phyloP scores from a whole-genome alignment of 192 early-diverging fungal genomes.

The Linderina pennispora region DNA sequence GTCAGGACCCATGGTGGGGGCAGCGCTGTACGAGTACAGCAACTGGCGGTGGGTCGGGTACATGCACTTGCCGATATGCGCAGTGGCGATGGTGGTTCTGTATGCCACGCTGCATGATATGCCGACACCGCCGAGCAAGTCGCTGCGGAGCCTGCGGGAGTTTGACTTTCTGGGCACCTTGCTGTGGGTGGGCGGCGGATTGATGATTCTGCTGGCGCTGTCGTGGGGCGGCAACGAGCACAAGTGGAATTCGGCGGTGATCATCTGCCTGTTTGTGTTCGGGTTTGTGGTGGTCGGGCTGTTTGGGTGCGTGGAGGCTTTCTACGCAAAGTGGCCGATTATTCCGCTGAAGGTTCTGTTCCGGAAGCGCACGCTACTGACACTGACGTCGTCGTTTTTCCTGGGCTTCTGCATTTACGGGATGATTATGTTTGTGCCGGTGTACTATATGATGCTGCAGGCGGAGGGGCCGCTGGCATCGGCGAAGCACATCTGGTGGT shows the following conservation, averaged over 20 bases:
- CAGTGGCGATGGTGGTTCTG: slow-evolving; percentile 48
- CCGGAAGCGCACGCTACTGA: slow-evolving; percentile 21
- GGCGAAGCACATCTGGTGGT: slow-evolving; percentile 28
- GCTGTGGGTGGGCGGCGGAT: slow-evolving; percentile 46
- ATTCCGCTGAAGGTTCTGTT: slow-evolving; percentile 35
- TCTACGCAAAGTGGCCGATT: slow-evolving; percentile 64
- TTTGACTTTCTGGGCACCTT: slow-evolving; percentile 55
- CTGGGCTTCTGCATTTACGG: slow-evolving; percentile 45
- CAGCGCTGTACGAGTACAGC: slow-evolving; percentile 53
- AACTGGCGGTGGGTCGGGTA: slow-evolving; percentile 71
- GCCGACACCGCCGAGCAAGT: slow-evolving; percentile 30
- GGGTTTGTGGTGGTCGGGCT: slow-evolving; percentile 28
- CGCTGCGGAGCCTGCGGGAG: slow-evolving; percentile 32
- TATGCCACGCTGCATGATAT: slow-evolving; percentile 53
- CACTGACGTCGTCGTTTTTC: slow-evolving; percentile 21
- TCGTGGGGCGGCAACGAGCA: slow-evolving; percentile 57
- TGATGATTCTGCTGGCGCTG: slow-evolving; percentile 50
- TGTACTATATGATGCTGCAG: slow-evolving; percentile 38
- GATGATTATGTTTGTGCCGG: slow-evolving; percentile 45
- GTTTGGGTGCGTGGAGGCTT: slow-evolving; percentile 54
- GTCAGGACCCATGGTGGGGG: slow-evolving; percentile 65
- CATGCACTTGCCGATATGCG: slow-evolving; percentile 69
- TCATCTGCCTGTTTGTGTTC: slow-evolving; percentile 46
- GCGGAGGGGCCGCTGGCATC: slow-evolving; percentile 16
- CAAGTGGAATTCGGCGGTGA: slow-evolving; percentile 46